Conservation (phyloP, 805 yeast species). For the Scheffersomyces lignosus region DNA sequence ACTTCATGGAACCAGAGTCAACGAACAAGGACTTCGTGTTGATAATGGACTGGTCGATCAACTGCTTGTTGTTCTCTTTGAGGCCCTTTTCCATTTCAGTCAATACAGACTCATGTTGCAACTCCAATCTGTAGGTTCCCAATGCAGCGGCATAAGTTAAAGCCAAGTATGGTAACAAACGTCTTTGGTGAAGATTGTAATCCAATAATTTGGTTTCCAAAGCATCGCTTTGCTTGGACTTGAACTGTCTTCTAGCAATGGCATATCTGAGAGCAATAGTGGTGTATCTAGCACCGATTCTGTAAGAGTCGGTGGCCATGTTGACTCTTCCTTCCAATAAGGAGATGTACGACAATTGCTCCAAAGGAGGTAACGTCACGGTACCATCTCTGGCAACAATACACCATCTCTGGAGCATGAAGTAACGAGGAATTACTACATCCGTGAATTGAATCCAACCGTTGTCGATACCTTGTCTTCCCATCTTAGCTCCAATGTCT, state of each 20-base stretch:
- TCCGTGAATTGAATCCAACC: constrained; percentile 49
- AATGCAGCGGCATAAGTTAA: constrained; percentile 36
- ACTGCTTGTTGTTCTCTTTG: constrained; percentile 27
- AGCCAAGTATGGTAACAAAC: constrained; percentile 46
- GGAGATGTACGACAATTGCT: constrained; percentile 44
- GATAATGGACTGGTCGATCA: constrained; percentile 30
- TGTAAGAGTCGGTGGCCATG: constrained; percentile 45
- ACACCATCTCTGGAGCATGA: constrained; percentile 47
- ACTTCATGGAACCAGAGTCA: constrained; percentile 45
- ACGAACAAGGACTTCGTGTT: constrained; percentile 44
- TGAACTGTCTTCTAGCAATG: constrained; percentile 47
- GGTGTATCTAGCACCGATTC: constrained; percentile 41
- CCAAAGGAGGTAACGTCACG: constrained; percentile 44
- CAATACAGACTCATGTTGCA: constrained; percentile 30
- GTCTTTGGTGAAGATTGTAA: constrained; percentile 47
- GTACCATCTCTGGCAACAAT: constrained; percentile 41
- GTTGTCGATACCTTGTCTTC: constrained; percentile 49
- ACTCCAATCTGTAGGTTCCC: constrained; percentile 40
- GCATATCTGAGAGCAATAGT: constrained; percentile 48
- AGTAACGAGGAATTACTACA: constrained; percentile 45
- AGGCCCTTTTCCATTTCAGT: constrained; percentile 39
- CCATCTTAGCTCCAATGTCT: constrained; percentile 50
- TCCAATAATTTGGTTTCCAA: constrained; percentile 43
- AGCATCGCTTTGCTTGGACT: constrained; percentile 26
- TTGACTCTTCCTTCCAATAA: constrained; percentile 46